Evolutionary conservation across 139 green algal species (phyloP).

Genomic region (Zygnema circumcarinatum): DNA sequence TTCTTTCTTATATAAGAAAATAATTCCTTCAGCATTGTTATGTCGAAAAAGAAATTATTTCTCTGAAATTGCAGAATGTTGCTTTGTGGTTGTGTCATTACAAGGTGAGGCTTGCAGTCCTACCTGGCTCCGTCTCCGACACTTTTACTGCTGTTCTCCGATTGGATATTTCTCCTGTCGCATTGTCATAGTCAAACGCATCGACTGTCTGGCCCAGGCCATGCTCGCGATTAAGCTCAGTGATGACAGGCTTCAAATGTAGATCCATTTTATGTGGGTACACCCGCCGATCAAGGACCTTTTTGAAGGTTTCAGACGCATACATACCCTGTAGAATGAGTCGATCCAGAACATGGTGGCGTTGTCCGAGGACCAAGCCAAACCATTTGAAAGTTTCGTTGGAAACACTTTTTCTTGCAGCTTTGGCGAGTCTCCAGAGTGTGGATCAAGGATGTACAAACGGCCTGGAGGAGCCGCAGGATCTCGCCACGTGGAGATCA

Average conservation of each 20-base stretch:
- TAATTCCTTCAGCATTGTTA: too few species aligned
- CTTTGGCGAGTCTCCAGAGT: slow-evolving; percentile 14
- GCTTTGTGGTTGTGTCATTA: too few species aligned
- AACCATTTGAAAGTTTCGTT: slow-evolving; percentile 46
- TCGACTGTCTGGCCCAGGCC: slow-evolving; percentile 25
- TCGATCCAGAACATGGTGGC: slow-evolving; percentile 51
- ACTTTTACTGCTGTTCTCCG: background rate
- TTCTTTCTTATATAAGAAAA: too few species aligned
- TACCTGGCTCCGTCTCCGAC: slow-evolving; percentile 14
- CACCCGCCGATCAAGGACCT: background rate
- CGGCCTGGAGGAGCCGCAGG: background rate
- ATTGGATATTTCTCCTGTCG: slow-evolving; percentile 32
- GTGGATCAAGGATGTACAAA: slow-evolving; percentile 24
- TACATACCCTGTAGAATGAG: slow-evolving; percentile 22
- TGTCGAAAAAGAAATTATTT: too few species aligned
- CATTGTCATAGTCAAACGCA: slow-evolving; percentile 33
- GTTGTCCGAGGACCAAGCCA: slow-evolving; percentile 35
- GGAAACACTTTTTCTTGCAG: slow-evolving; percentile 18
- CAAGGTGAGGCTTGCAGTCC: background rate
- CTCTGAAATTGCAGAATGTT: too few species aligned
- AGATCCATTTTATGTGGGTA: background rate
- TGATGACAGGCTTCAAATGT: background rate
- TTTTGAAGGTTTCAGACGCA: background rate
- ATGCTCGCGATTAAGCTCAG: background rate
- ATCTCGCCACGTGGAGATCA: slow-evolving; percentile 48